Conservation (phyloP, 768 basidiomycete genomes). For the Suillus clintonianus region DNA sequence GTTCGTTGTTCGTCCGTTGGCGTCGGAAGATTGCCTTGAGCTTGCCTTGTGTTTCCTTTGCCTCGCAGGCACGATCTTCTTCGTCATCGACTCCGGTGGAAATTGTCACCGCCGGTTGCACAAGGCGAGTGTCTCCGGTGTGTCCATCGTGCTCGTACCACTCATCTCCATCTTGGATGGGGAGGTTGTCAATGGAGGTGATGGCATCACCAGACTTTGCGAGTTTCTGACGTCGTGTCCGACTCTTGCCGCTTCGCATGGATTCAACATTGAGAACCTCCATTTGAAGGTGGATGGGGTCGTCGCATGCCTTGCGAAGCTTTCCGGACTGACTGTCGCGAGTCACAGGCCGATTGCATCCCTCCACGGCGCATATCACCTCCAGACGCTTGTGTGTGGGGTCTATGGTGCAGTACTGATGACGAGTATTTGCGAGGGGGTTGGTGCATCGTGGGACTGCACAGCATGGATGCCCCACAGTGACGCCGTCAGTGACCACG, state of each 20-base stretch:
- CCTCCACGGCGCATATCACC: not conserved
- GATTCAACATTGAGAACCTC: not conserved
- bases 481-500: slow-evolving; percentile 23
- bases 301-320: slow-evolving; percentile 9
- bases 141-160: not conserved
- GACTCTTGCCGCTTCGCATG: not conserved
- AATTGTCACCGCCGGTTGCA: not conserved
- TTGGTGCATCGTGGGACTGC: slow-evolving; percentile 6
- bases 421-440: slow-evolving; percentile 12
- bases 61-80: too few species aligned
- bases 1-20: slow-evolving; percentile 35
- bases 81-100: not conserved
- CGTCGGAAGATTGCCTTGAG: slow-evolving; percentile 28
- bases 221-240: too few species aligned
- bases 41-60: too few species aligned
- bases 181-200: not conserved
- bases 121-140: not conserved
- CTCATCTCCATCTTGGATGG: not conserved
- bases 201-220: not conserved
- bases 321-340: not conserved
- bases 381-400: not conserved
- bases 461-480: slow-evolving; percentile 19
- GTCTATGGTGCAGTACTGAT: slow-evolving; percentile 18
- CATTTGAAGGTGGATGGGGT: not conserved
- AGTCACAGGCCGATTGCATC: slow-evolving; percentile 10